Base-by-base conservation (phyloP, 805 yeast genomes). In the Yarrowia hollandica region DNA sequence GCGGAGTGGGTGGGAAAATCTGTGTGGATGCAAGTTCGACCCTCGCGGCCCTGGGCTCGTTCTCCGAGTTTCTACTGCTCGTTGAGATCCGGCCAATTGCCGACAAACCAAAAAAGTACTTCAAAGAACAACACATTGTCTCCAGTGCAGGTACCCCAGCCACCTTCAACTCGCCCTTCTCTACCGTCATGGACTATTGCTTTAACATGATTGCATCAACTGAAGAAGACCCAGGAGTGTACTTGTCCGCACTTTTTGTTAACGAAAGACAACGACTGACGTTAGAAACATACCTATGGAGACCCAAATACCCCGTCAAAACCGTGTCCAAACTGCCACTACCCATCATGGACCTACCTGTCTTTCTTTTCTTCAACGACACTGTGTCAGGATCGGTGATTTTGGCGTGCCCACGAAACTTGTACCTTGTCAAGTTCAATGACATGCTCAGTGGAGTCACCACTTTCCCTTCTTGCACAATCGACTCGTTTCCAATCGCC, bases 371-470 rank as follows among this genome's bases (percentile, higher is more conserved):
- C 26, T 35, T 35, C 26, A 28, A 35, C 58, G 44, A 52, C 5
- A 25, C 44, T 2, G 44, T 25, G 12, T 48, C 55, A 22, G 44
- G 44, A 10, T 52, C 58, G 14, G 44, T 52, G 14, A 28, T 52
- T 52, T 35, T 52, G 12, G 58, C 35, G 16, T 35, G 58, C 23
- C 58, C 58, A 12, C 10, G 6, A 11, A 37, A 35, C 18, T 18
- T 52, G 8, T 28, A 52, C 14, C 44, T 35, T 1, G 44, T 52
- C 33, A 35, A 37, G 44, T 52, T 52, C 35, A 35, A 35, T 25
- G 58, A 52, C 19, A 52, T 52, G 42, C 25, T 52, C 9, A 25
- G 35, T 19, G 58, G 58, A 52, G 42, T 37, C 9, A 37, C 44
- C 4, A 52, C 34, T 12, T 52, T 52, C 23, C 58, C 58, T 3